Conservation (phyloP, 1,284 basidiomycete species). For the Volvariella volvacea region DNA sequence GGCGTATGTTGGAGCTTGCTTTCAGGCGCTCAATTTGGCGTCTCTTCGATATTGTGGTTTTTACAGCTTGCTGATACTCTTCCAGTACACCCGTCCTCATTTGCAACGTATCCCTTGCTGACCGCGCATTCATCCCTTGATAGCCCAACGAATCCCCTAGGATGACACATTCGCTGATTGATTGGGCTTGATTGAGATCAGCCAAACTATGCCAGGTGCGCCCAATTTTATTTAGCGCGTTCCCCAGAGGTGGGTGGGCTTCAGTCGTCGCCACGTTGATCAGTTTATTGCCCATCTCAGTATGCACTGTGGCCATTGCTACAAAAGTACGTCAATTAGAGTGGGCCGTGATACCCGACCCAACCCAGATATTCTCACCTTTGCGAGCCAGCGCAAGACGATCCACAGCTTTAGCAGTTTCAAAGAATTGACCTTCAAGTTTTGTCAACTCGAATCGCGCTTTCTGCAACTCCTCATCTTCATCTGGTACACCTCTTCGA, state of each 20-base stretch:
- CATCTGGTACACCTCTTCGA: conserved; percentile 68
- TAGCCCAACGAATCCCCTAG: conserved; percentile 89
- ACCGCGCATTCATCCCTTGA: conserved; percentile 89
- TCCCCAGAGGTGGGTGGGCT: conserved; percentile 72
- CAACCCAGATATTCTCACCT: conserved; percentile 35
- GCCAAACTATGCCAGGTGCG: conserved; percentile 79
- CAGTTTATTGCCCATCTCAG: conserved; percentile 86
- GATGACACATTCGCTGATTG: conserved; percentile 88
- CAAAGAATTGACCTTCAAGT: conserved; percentile 84
- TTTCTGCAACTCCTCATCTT: conserved; percentile 78
- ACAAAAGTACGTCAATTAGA: conserved; percentile 3
- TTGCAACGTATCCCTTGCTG: conserved; percentile 86
- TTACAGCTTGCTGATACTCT: conserved; percentile 87
- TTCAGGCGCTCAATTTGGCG: conserved; percentile 87
- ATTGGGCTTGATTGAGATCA: conserved; percentile 80
- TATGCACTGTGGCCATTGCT: conserved; percentile 73
- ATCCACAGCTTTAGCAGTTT: conserved; percentile 82
- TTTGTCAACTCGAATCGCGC: conserved; percentile 89
- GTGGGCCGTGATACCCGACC: conserved; percentile 1
- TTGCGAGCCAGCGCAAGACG: conserved; percentile 75
- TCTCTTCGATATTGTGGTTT: conserved; percentile 86
- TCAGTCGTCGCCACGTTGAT: conserved; percentile 86
- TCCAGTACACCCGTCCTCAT: conserved; percentile 86
- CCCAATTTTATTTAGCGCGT: conserved; percentile 78
- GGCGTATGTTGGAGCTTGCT: conserved; percentile 79